Percentiles rank a stretch among this genome's conserved stretches.
These are phyloP conservation scores for Nicotiana sylvestris DNA, from an alignment of 257 asterid genomes.

Conservation along the genomic window DNA sequence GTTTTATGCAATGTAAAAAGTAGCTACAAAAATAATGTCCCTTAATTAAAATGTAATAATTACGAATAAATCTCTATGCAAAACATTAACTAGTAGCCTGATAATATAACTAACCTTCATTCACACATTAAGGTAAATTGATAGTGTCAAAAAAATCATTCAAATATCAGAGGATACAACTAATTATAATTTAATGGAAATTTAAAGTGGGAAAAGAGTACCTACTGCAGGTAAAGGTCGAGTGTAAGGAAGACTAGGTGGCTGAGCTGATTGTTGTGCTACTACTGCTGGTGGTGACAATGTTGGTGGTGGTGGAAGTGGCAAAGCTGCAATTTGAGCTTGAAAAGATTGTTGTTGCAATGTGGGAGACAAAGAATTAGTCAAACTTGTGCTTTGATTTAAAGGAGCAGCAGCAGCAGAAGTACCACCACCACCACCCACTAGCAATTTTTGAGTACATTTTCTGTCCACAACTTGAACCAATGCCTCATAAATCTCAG, in stretches of 20 bases:
- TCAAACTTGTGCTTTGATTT: slow-evolving; percentile 8
- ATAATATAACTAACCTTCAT: no score
- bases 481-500: slow-evolving; percentile 67
- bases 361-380: slow-evolving; percentile 27
- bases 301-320: slow-evolving; percentile 29
- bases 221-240: slow-evolving; percentile 64
- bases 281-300: background rate
- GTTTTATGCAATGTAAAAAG: no score
- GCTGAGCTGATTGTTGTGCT: slow-evolving; percentile 4
- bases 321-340: slow-evolving; percentile 17
- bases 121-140: no score
- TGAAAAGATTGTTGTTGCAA: slow-evolving; percentile 31
- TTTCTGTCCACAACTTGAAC: slow-evolving; percentile 63
- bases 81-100: no score
- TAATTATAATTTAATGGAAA: background rate
- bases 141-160: no score
- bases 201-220: slow-evolving; percentile 30
- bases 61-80: no score
- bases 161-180: background rate
- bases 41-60: no score
- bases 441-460: slow-evolving; percentile 20
- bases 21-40: no score
- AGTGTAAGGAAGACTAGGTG: background rate
- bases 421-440: slow-evolving; percentile 2
- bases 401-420: background rate